phyloP scores from a whole-genome alignment of 805 yeast species.

The Candida boidinii region DNA sequence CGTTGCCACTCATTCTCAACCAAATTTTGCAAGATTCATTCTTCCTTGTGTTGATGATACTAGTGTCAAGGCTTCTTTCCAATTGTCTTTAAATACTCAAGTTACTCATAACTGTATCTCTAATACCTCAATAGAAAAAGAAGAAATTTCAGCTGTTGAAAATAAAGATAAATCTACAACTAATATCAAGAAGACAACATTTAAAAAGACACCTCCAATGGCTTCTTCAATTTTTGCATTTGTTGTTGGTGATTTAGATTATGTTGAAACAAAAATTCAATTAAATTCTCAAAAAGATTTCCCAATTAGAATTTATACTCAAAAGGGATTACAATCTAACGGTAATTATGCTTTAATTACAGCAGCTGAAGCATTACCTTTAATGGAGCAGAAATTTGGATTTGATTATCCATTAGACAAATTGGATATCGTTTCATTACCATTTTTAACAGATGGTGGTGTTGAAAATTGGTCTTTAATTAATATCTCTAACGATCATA shows the following conservation, averaged over 20 bases:
- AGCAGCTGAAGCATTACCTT: constrained; percentile 38
- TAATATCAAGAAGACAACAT: constrained; percentile 28
- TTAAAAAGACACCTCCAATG: constrained; percentile 50
- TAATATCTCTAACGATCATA: constrained; percentile 46
- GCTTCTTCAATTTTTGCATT: constrained; percentile 60
- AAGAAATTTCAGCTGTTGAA: constrained; percentile 16
- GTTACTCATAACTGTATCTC: constrained; percentile 41
- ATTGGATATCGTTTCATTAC: constrained; percentile 60
- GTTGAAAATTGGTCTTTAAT: constrained; percentile 76
- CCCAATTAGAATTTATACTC: constrained; percentile 49
- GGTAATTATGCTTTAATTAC: constrained; percentile 44
- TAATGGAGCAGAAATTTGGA: constrained; percentile 35
- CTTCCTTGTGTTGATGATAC: constrained; percentile 70
- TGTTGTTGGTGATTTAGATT: constrained; percentile 59
- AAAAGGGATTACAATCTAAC: constrained; percentile 38
- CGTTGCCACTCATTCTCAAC: constrained; percentile 68
- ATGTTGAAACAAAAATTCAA: constrained; percentile 27
- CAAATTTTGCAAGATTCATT: constrained; percentile 50
- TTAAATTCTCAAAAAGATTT: constrained; percentile 17
- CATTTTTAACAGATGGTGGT: constrained; percentile 68
- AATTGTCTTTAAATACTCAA: constrained; percentile 39
- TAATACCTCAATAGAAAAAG: constrained; percentile 31
- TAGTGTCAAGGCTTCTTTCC: constrained; percentile 40
- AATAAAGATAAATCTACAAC: constrained; percentile 12
- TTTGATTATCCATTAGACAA: constrained; percentile 49